Evolutionary conservation across 306 rosid genomes (phyloP), one percentile per base, ranked within the genome.

Genomic region (Ormosia semicastrata): DNA sequence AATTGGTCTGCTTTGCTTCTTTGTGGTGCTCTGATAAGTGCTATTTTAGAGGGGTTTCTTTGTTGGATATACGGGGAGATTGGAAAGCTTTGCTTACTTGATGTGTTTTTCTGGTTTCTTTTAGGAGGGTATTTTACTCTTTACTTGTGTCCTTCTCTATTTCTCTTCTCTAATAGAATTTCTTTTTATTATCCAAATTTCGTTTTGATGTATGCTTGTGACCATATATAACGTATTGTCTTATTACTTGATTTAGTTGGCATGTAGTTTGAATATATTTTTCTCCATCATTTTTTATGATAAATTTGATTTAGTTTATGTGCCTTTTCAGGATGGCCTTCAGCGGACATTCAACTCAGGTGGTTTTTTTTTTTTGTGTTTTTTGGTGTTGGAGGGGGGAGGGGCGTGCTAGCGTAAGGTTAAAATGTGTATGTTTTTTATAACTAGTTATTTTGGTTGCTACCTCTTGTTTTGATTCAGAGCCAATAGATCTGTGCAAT

Each of bases 251-350:
- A 67, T 78, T 74, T 53, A 41, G 14, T 62, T 54, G 77, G 24
- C 60, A 34, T 57, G 49, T 37, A 56, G 2, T 66, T 49, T 62
- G 24, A 30, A 41, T 68, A 34, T 66, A 37, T 59, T 62, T 72
- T 49, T 64, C 43, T 67, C 24, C 13, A 10, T 71, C 29, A 1
- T 67, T 62, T 62, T 63, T 40, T 29, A 2, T 8, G n/a, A 71
- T 11, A 12, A 73, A 60, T 72, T 67, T 73, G 57, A 41, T 68
- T 47, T 41, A 59, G 44, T 68, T 39, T 30, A 33, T 81, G 43
- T 79, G 64, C 64, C 32, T 81, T 90, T 87, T 58, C 90, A 95
- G 99, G 91, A 73, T 93, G 73, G 90, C 94, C 64, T 84, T 86
- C 71, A 80, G 65, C 69, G 70, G 91, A 58, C 93, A 85, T 81